Base-by-base conservation (phyloP, 192 early-diverging fungal species). In the Chytriomyces sp. region DNA sequence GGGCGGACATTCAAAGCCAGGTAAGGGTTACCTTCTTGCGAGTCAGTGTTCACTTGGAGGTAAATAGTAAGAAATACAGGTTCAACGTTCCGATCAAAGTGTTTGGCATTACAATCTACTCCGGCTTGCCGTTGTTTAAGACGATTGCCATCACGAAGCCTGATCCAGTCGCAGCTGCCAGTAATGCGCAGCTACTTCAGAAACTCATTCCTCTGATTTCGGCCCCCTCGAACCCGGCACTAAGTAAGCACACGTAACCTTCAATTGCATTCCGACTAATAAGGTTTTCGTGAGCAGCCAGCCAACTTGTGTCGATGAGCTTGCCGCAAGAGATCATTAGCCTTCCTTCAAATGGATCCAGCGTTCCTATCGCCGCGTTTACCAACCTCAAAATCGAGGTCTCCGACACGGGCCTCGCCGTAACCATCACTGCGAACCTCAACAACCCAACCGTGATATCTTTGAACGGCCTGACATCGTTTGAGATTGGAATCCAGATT, bases 61-160 rank as follows among this genome's bases (percentile, higher is more conserved):
- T 14, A 49, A 49, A n/a, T 49, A 1, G 14, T 49, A 49, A 49
- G 17, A 2, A 14, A n/a, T 49, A 2, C 44, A 49, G 44, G 22
- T 49, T 49, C 44, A 49, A 49, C 22, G 44, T 75, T 26, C 72
- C 78, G 19, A 64, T 78, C 49, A 70, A 28, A 59, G 31, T 76
- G 57, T 78, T 73, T 59, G 80, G 80, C 1, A 73, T 82, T 62
- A 75, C 77, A 22, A 53, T 69, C 30, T 82, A 82, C 74, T 66
- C 62, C n/a, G 57, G 53, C 10, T 54, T 82, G 8, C 74, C 77
- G 30, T 49, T 82, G 26, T 76, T 78, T 61, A 72, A 72, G 39
- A 36, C 39, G 10, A 19, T 66, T 8, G 40, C 40, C 41, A 26
- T 66, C 64, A 53, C 36, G 76, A 14, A 72, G 71, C 68, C 30